Percentiles rank a stretch among this genome's conserved stretches.
Evolutionary conservation across 2,329 filamentous ascomycete genomes (phyloP).

Genomic region (Colletotrichum tamarilloi): DNA sequence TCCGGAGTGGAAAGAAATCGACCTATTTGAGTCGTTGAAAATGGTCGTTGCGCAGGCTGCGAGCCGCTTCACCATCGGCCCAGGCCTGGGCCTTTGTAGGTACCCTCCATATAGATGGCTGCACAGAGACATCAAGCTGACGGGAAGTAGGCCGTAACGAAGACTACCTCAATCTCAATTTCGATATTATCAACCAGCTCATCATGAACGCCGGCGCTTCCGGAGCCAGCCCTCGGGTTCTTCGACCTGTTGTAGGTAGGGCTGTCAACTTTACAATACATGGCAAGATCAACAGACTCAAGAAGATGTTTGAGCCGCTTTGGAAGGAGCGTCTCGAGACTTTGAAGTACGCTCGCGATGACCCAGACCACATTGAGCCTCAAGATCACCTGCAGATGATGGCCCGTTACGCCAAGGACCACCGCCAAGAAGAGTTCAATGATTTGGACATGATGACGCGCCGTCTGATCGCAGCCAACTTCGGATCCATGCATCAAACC

Average conservation of each 20-base stretch:
- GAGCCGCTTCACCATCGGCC: conserved; percentile 46
- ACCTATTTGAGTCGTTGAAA: conserved; percentile 41
- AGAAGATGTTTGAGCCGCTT: conserved; percentile 41
- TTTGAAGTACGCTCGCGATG: conserved; percentile 33
- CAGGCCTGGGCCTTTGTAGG: conserved; percentile 42
- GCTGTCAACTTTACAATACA: conserved; percentile 39
- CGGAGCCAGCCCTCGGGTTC: conserved; percentile 42
- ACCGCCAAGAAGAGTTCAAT: conserved; percentile 50
- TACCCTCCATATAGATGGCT: neutral
- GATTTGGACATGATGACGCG: conserved; percentile 43
- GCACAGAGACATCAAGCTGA: neutral
- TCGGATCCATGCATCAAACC: conserved; percentile 53
- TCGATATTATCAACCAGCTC: conserved; percentile 45
- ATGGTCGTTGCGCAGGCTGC: conserved; percentile 46
- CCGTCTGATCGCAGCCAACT: conserved; percentile 47
- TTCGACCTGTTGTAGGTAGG: conserved; percentile 47
- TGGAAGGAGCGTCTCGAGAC: conserved; percentile 39
- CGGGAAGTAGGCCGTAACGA: conserved; percentile 43
- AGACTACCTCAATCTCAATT: conserved; percentile 45
- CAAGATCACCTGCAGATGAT: conserved; percentile 56
- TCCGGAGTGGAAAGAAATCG: conserved; percentile 47
- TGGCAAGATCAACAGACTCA: conserved; percentile 41
- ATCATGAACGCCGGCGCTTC: conserved; percentile 47
- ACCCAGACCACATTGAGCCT: conserved; percentile 40
- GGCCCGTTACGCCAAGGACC: conserved; percentile 49